Conservation (phyloP, 495 filamentous ascomycete species). For the Lentithecium fluviatile region DNA sequence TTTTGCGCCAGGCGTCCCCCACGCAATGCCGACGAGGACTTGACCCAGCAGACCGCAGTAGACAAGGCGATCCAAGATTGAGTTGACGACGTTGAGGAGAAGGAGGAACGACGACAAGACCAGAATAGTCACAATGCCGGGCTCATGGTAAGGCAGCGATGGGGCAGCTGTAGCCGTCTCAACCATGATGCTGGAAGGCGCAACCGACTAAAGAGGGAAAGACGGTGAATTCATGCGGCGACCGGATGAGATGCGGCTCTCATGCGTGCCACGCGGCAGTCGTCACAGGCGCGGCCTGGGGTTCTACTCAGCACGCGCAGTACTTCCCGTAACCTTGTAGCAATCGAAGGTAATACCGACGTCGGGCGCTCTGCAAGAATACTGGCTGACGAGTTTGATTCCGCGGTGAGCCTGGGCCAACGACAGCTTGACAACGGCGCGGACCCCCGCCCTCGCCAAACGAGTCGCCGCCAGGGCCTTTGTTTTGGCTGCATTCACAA, state of each 20-base stretch:
- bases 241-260: background rate
- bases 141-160: conserved; percentile 56
- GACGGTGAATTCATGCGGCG: background rate
- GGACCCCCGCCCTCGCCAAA: conserved; percentile 10
- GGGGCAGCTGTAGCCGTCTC: background rate
- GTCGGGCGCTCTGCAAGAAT: background rate
- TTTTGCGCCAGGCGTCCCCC: conserved; percentile 59
- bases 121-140: conserved; percentile 58
- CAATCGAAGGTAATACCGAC: background rate
- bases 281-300: background rate
- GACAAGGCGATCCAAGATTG: conserved; percentile 58
- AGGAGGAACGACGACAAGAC: conserved; percentile 64
- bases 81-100: conserved; percentile 60
- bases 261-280: conserved; percentile 3
- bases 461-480: background rate
- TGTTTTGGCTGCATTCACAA: conserved; percentile 26
- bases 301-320: background rate
- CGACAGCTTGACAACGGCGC: conserved; percentile 7
- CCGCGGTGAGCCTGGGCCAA: background rate
- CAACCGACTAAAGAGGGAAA: background rate
- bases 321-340: background rate
- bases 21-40: conserved; percentile 69
- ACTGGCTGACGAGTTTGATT: conserved; percentile 17
- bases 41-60: conserved; percentile 76
- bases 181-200: conserved; percentile 21